phyloP scores from a whole-genome alignment of 2,329 filamentous ascomycete genomes.

The Fusarium brevicatenulatum region DNA sequence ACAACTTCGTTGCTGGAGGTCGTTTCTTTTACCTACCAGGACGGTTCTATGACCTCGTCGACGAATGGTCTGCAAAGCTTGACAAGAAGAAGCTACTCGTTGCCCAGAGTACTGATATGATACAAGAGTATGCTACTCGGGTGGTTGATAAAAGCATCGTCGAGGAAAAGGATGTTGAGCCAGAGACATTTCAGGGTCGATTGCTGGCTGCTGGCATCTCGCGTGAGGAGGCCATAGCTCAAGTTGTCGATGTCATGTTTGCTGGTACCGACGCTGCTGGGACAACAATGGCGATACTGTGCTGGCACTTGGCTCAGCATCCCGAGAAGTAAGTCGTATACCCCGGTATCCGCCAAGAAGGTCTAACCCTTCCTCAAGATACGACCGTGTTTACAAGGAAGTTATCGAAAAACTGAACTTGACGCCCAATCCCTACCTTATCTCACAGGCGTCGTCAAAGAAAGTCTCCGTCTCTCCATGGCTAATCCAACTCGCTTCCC shows the following conservation, averaged over 20 bases:
- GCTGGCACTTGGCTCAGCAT: neutral
- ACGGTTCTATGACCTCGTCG: neutral
- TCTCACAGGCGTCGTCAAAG: neutral
- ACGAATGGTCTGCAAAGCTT: neutral
- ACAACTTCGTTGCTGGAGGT: neutral
- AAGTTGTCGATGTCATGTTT: neutral
- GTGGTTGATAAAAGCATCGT: neutral
- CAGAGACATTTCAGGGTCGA: neutral
- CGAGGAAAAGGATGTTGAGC: neutral
- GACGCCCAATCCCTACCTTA: neutral
- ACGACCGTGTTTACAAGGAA: neutral
- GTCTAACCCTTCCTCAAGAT: no score
- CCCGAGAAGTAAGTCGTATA: neutral
- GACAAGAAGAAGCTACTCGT: neutral
- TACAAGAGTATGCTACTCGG: neutral
- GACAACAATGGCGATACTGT: neutral
- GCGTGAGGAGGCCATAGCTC: neutral
- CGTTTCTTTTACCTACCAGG: neutral
- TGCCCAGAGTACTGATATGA: neutral
- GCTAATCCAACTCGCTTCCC: neutral
- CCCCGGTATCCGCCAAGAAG: no score
- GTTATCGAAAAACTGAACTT: neutral
- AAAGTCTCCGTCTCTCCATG: neutral
- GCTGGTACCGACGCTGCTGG: neutral
- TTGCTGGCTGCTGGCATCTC: neutral